phyloP scores from a whole-genome alignment of 2,329 filamentous ascomycete species.

The Fusarium sp. region DNA sequence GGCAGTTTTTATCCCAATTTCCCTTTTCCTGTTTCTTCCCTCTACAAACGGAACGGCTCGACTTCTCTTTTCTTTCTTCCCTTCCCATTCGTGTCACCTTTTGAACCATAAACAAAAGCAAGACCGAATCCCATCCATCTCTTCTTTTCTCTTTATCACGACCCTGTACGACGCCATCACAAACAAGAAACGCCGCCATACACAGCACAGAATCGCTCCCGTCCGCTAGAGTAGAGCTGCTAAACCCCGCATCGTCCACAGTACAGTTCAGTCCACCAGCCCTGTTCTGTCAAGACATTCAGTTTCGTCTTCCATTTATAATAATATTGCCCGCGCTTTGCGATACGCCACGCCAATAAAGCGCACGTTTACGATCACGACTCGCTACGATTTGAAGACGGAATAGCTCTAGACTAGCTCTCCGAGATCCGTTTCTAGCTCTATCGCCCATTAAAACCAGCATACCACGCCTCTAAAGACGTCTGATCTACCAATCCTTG shows the following conservation, averaged over 20 bases:
- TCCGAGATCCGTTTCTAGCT: constrained; percentile 15
- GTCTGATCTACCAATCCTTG: constrained; percentile 7
- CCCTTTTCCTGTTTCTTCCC: constrained; percentile 30
- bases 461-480: not conserved
- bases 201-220: constrained; percentile 22
- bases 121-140: constrained; percentile 3
- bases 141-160: constrained; percentile 19
- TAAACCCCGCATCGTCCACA: constrained; percentile 43
- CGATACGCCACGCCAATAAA: constrained; percentile 17
- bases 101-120: constrained; percentile 9
- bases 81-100: constrained; percentile 14
- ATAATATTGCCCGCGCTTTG: constrained; percentile 35
- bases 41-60: not conserved
- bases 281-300: constrained; percentile 28
- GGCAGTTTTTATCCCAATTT: constrained; percentile 35
- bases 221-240: constrained; percentile 37
- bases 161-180: constrained; percentile 29
- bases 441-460: not conserved
- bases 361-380: constrained; percentile 36
- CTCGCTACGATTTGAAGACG: constrained; percentile 29
- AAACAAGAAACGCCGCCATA: constrained; percentile 14
- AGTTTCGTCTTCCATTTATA: constrained; percentile 2
- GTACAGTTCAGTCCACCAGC: constrained; percentile 11
- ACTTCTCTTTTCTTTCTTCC: constrained; percentile 15
- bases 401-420: constrained; percentile 15